Evolutionary conservation across 371 early-diverging fungal species (phyloP), one percentile per base, ranked within the genome.

Genomic region (Lichtheimia ramosa): DNA sequence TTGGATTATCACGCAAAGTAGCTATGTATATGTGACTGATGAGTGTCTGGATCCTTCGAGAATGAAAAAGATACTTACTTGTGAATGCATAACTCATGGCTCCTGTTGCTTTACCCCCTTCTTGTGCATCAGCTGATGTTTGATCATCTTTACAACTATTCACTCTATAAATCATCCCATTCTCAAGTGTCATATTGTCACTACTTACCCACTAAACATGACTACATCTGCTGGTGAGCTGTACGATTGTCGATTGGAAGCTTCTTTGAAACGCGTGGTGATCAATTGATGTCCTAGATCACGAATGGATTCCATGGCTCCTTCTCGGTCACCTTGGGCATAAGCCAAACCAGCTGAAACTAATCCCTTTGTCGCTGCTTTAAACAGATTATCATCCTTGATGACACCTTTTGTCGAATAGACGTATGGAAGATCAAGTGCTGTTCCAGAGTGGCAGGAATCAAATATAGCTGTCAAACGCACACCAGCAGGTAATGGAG

Each of bases 31-130:
- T 10, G n/a, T n/a, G 27, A 49, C 14, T 6, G 10, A 15, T 56
- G 28, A 18, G 41, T 15, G 42, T 16, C 13, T 0, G 14, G 8
- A 46, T 42, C 18, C 21, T 3, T 3, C 5, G 46, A 53, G 0
- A 15, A 12, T 27, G 21, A 34, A 14, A 28, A 24, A 46, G 14
- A 20, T 50, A 5, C 68, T 76, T 71, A 79, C 80, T 67, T 5
- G 65, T 87, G 14, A 96, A 85, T 0, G 95, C 93, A 63, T 86
- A 88, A 12, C 89, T 88, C 92, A 97, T 91, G 21, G 97, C 97
- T 23, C 97, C 92, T 13, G 73, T 75, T 21, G 75, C 56, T 42
- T 59, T 61, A 5, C 83, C 82, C 28, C 82, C 75, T 58, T 81
- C 83, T 13, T 69, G 65, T 14, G 94, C 82, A 75, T 96, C 96